Evolutionary conservation across 192 early-diverging fungal species (phyloP).

Genomic region (Coemansia sp.): DNA sequence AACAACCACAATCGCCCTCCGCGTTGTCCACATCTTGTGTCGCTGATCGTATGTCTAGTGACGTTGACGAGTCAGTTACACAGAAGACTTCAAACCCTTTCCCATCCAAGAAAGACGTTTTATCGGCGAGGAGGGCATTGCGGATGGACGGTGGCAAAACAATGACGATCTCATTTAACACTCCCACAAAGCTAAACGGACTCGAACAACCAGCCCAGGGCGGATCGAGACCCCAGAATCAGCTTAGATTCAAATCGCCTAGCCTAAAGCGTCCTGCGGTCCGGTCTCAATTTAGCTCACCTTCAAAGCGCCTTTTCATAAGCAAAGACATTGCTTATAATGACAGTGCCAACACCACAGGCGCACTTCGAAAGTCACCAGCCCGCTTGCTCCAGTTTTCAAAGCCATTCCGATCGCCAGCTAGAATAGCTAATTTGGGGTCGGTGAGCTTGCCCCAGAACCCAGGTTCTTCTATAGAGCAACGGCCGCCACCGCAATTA

Average conservation of each 20-base stretch:
- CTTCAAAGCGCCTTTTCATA: slow-evolving; percentile 30
- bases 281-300: slow-evolving; percentile 31
- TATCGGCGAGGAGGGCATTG: slow-evolving; percentile 40
- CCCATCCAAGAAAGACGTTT: slow-evolving; percentile 41
- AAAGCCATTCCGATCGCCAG: slow-evolving; percentile 24
- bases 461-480: neutral
- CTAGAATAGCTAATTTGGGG: neutral
- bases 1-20: neutral
- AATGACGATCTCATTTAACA: slow-evolving; percentile 7
- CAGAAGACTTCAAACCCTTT: slow-evolving; percentile 17
- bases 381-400: slow-evolving; percentile 7
- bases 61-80: neutral
- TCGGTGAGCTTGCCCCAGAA: neutral
- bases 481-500: slow-evolving; percentile 17
- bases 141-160: slow-evolving; percentile 17
- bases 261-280: slow-evolving; percentile 24
- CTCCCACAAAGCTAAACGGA: slow-evolving; percentile 4
- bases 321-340: neutral
- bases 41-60: neutral
- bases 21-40: neutral
- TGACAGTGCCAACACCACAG: neutral
- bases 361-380: neutral
- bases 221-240: neutral
- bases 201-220: neutral
- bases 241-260: slow-evolving; percentile 34